These are phyloP conservation scores for Trypanosoma rangeli DNA, from an alignment of 208 protist species.

Conservation along the genomic window DNA sequence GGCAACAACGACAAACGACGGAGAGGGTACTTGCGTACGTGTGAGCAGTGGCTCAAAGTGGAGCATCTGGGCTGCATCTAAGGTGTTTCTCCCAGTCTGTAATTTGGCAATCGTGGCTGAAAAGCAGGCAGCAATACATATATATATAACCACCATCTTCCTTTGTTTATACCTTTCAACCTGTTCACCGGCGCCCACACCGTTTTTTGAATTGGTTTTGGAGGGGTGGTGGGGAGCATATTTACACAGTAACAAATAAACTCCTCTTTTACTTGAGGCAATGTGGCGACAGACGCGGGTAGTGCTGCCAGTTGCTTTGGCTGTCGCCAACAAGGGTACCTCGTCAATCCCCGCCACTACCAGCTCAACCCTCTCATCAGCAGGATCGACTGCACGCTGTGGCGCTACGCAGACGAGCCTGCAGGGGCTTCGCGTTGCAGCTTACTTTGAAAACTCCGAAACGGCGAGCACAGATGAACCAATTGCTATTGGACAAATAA, in stretches of 20 bases:
- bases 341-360: background rate
- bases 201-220: background rate
- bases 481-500: constrained; percentile 78
- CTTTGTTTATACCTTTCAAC: background rate
- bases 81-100: background rate
- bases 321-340: background rate
- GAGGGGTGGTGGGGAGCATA: background rate
- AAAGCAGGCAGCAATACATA: background rate
- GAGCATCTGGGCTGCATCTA: background rate
- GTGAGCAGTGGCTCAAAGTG: background rate
- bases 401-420: constrained; percentile 42
- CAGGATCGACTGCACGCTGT: constrained; percentile 16
- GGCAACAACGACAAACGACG: background rate
- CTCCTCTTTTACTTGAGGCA: background rate
- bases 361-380: background rate
- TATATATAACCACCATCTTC: background rate
- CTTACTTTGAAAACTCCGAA: constrained; percentile 40
- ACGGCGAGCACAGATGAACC: constrained; percentile 65
- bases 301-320: constrained; percentile 9
- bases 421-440: constrained; percentile 54
- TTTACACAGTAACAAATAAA: background rate
- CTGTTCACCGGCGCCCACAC: background rate
- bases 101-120: background rate
- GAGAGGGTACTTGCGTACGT: background rate
- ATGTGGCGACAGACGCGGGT: constrained; percentile 10